A percentile compares a stretch with the other conserved stretches of the same genome.
Conservation (phyloP, 2,329 filamentous ascomycete species). For the Cordyceps javanica region DNA sequence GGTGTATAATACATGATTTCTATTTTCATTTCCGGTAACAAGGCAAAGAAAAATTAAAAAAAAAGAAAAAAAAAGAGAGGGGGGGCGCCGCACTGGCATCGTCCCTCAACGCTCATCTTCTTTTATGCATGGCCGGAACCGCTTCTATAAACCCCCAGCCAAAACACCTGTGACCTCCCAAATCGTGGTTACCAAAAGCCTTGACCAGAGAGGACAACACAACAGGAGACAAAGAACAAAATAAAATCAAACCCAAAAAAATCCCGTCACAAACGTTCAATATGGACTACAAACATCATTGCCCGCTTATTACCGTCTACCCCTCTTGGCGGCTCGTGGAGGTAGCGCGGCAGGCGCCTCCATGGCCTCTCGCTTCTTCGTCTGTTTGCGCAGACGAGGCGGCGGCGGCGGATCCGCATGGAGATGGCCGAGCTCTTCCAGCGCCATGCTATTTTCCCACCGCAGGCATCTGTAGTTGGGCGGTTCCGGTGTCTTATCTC, state of each 20-base stretch:
- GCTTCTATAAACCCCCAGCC: neutral
- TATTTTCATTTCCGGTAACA: neutral
- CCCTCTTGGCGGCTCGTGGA: neutral
- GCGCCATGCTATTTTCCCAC: slow-evolving; percentile 52
- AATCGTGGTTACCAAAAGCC: neutral
- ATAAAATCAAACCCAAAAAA: too few species aligned
- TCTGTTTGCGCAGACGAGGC: slow-evolving; percentile 43
- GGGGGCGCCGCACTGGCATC: neutral
- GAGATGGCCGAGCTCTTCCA: slow-evolving; percentile 51
- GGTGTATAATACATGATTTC: slow-evolving; percentile 4
- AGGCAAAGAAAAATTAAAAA: neutral
- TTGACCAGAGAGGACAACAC: neutral
- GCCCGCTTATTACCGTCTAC: neutral
- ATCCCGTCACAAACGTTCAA: neutral
- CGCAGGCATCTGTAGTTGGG: slow-evolving; percentile 42
- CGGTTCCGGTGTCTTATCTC: slow-evolving; percentile 42
- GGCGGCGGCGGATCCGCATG: slow-evolving; percentile 51
- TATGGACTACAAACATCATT: neutral
- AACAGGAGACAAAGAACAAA: too few species aligned
- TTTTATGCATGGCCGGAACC: neutral
- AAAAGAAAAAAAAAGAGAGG: too few species aligned
- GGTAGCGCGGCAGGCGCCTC: slow-evolving; percentile 20
- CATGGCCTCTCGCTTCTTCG: slow-evolving; percentile 43
- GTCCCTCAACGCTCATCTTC: neutral
- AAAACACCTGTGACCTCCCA: neutral